Conservation (phyloP, 2,329 filamentous ascomycete species). For the Rhinocladiella similis region DNA sequence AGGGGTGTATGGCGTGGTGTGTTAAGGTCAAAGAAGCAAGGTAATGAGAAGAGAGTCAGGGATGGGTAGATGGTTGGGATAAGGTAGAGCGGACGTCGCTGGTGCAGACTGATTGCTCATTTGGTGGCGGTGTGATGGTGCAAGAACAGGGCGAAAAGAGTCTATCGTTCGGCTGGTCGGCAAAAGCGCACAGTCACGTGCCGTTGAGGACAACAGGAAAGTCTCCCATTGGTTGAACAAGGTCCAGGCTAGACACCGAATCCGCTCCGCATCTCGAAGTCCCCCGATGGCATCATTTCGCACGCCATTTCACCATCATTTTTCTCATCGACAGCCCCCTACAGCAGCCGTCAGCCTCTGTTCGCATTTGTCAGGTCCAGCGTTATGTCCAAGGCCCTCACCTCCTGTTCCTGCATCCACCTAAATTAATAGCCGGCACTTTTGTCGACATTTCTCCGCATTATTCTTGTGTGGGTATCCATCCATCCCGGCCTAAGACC, state of each 20-base stretch:
- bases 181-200: not conserved
- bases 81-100: not conserved
- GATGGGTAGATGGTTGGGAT: not conserved
- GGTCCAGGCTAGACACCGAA: too few species aligned
- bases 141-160: not conserved
- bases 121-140: not conserved
- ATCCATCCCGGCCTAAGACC: too few species aligned
- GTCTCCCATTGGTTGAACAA: not conserved
- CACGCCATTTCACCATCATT: constrained; percentile 9
- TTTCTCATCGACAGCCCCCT: not conserved
- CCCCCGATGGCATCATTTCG: not conserved
- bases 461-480: not conserved
- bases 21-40: not conserved
- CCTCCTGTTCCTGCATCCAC: constrained; percentile 7
- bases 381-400: not conserved
- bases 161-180: not conserved
- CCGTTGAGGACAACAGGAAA: not conserved
- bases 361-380: not conserved
- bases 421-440: not conserved
- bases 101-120: not conserved
- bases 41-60: not conserved
- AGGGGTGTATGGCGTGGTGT: not conserved
- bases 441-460: not conserved
- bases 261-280: not conserved
- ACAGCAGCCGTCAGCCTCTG: not conserved